Conservation (phyloP, 495 filamentous ascomycete species). For the Neurospora sp. region DNA sequence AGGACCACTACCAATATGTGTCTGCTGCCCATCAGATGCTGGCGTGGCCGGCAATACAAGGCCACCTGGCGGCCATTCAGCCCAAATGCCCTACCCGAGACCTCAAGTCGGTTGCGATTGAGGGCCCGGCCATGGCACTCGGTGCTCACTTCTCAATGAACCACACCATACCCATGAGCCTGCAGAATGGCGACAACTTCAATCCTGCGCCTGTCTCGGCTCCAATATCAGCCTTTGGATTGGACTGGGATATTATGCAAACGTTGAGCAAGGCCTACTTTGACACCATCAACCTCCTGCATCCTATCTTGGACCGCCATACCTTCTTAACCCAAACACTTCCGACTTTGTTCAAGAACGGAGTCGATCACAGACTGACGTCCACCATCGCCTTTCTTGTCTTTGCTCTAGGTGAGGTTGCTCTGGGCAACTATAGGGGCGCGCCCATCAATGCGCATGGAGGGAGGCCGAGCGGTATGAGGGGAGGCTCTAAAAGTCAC, state of each 20-base stretch:
- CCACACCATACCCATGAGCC: slow-evolving; percentile 5
- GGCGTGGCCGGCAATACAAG: slow-evolving; percentile 46
- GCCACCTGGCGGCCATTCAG: slow-evolving; percentile 27
- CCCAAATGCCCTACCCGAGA: slow-evolving; percentile 22
- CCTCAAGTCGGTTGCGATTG: slow-evolving; percentile 26
- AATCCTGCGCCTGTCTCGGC: neutral
- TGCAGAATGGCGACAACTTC: neutral
- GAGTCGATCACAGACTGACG: slow-evolving; percentile 37
- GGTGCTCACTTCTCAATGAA: slow-evolving; percentile 16
- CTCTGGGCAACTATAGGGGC: slow-evolving; percentile 37
- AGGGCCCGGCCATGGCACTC: slow-evolving; percentile 39
- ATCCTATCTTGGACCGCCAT: slow-evolving; percentile 46
- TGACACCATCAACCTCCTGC: slow-evolving; percentile 44
- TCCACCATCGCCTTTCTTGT: slow-evolving; percentile 47
- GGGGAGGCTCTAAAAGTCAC: slow-evolving; percentile 34
- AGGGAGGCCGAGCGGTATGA: slow-evolving; percentile 41
- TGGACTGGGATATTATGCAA: slow-evolving; percentile 41
- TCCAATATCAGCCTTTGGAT: slow-evolving; percentile 6
- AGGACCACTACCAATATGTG: slow-evolving; percentile 35
- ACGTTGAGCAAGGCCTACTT: slow-evolving; percentile 43
- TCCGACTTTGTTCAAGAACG: slow-evolving; percentile 33
- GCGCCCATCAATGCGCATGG: slow-evolving; percentile 31
- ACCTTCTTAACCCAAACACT: slow-evolving; percentile 39
- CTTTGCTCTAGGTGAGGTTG: slow-evolving; percentile 46
- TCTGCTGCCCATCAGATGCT: slow-evolving; percentile 49